Conservation (phyloP, 495 filamentous ascomycete species). For the Penicillium coprophilum region DNA sequence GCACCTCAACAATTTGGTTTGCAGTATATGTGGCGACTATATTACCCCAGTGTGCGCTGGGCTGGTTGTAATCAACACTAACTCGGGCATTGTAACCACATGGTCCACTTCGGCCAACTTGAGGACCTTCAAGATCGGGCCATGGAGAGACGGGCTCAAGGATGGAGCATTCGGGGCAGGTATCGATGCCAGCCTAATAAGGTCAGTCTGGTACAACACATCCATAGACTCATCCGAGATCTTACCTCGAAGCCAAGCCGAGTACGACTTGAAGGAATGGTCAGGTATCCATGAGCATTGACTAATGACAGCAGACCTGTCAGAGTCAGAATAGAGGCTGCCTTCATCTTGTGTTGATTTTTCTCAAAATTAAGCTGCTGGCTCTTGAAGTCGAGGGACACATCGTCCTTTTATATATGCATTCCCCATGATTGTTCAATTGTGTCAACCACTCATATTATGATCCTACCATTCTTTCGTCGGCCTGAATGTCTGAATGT, state of each 20-base stretch:
- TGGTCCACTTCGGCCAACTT: constrained; percentile 51
- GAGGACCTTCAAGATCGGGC: constrained; percentile 48
- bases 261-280: constrained; percentile 47
- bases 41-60: constrained; percentile 45
- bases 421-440: background rate
- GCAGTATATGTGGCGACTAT: constrained; percentile 47
- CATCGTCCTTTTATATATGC: background rate
- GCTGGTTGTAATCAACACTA: constrained; percentile 56
- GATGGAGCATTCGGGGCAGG: constrained; percentile 57
- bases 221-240: constrained; percentile 1
- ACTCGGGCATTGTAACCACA: constrained; percentile 59
- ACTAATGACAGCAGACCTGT: background rate
- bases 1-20: constrained; percentile 47
- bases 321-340: background rate
- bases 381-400: background rate
- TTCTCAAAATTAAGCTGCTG: background rate
- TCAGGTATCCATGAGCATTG: constrained; percentile 47
- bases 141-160: constrained; percentile 54
- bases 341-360: background rate
- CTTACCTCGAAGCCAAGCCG: constrained; percentile 47
- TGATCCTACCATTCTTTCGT: background rate
- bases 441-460: background rate
- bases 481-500: background rate
- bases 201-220: constrained; percentile 5
- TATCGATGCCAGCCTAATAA: constrained; percentile 47